These are phyloP conservation scores for Pezicula carpinea DNA, from an alignment of 2,329 filamentous ascomycete genomes.

Conservation along the genomic window DNA sequence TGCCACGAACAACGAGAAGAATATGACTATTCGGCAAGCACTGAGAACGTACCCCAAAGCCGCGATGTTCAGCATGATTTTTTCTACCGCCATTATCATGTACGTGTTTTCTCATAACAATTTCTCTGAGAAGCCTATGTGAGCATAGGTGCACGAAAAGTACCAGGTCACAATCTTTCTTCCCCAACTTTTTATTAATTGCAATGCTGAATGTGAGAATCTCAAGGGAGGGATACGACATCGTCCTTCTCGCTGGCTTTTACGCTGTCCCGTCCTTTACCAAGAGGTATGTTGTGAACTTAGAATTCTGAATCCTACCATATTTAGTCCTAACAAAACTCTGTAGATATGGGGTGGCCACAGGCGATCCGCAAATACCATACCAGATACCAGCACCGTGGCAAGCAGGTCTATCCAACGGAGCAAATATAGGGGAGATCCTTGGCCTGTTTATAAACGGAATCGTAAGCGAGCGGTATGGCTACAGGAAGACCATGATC, in stretches of 20 bases:
- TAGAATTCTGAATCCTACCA: too few species aligned
- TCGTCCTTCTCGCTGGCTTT: constrained; percentile 30
- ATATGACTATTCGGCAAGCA: not conserved
- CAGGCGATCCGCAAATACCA: constrained; percentile 4
- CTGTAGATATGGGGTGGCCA: constrained; percentile 9
- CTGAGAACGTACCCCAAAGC: constrained; percentile 3
- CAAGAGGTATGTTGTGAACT: constrained; percentile 23
- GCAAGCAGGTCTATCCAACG: constrained; percentile 28
- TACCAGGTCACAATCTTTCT: too few species aligned
- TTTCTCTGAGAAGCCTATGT: too few species aligned
- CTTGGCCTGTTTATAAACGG: constrained; percentile 44
- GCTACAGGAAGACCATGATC: constrained; percentile 31
- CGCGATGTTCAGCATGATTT: constrained; percentile 25
- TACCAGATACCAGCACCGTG: constrained; percentile 24
- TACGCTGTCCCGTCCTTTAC: constrained; percentile 28
- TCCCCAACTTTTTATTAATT: constrained; percentile 2
- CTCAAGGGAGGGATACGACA: constrained; percentile 23
- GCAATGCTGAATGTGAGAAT: constrained; percentile 27
- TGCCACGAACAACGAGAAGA: constrained; percentile 3
- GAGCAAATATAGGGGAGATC: constrained; percentile 30
- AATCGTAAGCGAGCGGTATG: constrained; percentile 41
- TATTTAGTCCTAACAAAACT: too few species aligned
- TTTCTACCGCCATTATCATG: constrained; percentile 30
- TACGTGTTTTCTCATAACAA: constrained; percentile 1
- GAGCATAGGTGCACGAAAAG: too few species aligned